Evolutionary conservation across 2,329 filamentous ascomycete genomes (phyloP), one percentile per base, ranked within the genome.

Genomic region (Clonostachys chloroleuca): DNA sequence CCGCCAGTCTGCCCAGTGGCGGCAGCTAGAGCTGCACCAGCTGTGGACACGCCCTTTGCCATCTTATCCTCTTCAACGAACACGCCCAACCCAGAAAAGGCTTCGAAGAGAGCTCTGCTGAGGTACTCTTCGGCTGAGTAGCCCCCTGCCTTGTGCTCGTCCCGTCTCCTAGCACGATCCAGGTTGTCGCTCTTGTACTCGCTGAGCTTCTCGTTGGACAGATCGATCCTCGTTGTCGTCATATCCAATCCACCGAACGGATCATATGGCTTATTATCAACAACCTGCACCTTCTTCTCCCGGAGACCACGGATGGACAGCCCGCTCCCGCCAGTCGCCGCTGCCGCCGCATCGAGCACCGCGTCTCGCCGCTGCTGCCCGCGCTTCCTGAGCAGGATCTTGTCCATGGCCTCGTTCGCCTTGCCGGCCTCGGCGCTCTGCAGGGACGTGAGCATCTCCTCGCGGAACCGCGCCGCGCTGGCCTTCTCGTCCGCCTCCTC

Each of bases 81-180:
- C 40, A 95, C 88, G 1, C 88, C 90, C 50, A 99, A 66, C 0
- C 95, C 94, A 0, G 89, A 83, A 67, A 96, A 97, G 0, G 92
- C 91, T 61, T 96, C 92, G 51, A 89, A 87, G 61, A 99, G 71
- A 20, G 89, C 85, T 20, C 92, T 77, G 8, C 83, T 76, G 58
- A 90, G 89, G 61, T 94, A 97, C 61, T 96, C 91, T 34, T 80
- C 74, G 40, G 92, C 73, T 57, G 86, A 84, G 67, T 95, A 97
- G 0, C 94, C 95, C 34, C 91, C 92, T 14, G 88, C 89, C 45
- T 79, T 71, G 59, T 87, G 83, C 41, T 78, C 74, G 3, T 77
- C 68, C 60, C 92, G 85, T 39, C 80, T 79, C 48, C 84, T 80
- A 34, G 84, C 78, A 20, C 73, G 73, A 41, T 87, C 83, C 46